Conservation (phyloP, 192 early-diverging fungal species). For the Backusella tarrabulga region DNA sequence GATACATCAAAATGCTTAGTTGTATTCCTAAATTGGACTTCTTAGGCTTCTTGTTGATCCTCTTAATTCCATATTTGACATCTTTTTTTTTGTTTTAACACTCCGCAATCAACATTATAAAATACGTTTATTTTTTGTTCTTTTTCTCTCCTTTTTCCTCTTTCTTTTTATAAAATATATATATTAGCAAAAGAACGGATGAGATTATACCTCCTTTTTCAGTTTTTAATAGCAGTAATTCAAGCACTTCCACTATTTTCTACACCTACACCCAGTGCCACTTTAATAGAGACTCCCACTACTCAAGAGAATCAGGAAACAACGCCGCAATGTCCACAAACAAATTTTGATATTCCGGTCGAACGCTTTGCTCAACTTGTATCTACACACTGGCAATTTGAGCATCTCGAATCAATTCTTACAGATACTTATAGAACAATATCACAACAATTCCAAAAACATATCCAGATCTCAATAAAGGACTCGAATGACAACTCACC, state of each 20-base stretch:
- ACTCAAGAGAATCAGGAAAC: conserved; percentile 1
- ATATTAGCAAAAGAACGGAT: conserved; percentile 7
- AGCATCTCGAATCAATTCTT: conserved; percentile 19
- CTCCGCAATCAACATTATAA: background rate
- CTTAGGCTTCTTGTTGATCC: background rate
- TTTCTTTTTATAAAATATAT: conserved; percentile 2
- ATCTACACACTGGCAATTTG: conserved; percentile 26
- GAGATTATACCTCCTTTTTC: conserved; percentile 3
- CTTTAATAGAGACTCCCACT: background rate
- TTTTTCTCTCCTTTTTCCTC: background rate
- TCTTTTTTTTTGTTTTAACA: conserved; percentile 8
- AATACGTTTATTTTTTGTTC: background rate
- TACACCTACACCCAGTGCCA: background rate
- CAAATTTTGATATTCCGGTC: conserved; percentile 33
- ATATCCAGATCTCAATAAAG: conserved; percentile 5
- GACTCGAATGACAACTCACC: background rate
- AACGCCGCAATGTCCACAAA: background rate
- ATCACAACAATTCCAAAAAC: conserved; percentile 15
- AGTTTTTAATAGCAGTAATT: conserved; percentile 8
- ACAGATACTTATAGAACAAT: conserved; percentile 14
- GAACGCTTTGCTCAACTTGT: conserved; percentile 20
- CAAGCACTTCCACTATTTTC: conserved; percentile 1
- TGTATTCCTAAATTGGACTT: conserved; percentile 2
- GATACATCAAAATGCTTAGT: conserved; percentile 3
- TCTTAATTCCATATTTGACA: conserved; percentile 7